phyloP scores from a whole-genome alignment of 768 basidiomycete species.

The Lentinus brumalis region DNA sequence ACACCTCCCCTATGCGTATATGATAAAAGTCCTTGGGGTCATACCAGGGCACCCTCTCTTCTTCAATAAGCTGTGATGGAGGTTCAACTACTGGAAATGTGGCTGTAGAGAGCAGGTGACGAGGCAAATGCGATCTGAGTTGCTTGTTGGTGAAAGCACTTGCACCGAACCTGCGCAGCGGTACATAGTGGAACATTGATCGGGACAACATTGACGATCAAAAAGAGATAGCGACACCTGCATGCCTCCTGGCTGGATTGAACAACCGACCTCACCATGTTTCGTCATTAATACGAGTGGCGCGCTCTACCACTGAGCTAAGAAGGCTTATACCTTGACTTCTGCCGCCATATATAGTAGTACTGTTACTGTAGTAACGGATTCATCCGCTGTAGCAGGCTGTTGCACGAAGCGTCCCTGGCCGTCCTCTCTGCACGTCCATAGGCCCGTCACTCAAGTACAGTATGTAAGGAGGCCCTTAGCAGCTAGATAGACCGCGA shows the following conservation, averaged over 20 bases:
- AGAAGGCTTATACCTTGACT: constrained; percentile 37
- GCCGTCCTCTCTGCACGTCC: too few species aligned
- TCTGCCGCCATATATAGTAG: too few species aligned
- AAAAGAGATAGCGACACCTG: background rate
- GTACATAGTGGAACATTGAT: too few species aligned
- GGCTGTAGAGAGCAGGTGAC: background rate
- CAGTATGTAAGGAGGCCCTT: too few species aligned
- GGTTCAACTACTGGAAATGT: background rate
- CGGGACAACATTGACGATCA: background rate
- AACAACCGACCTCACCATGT: constrained; percentile 42
- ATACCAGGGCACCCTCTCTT: constrained; percentile 31
- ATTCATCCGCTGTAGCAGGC: too few species aligned
- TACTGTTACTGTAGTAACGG: too few species aligned
- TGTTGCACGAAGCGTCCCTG: too few species aligned
- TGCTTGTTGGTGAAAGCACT: background rate
- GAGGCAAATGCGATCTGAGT: background rate
- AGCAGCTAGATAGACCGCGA: too few species aligned
- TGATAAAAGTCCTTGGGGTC: constrained; percentile 23
- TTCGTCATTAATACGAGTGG: constrained; percentile 47
- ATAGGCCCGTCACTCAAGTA: too few species aligned
- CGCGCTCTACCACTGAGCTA: constrained; percentile 66
- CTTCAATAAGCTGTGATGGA: constrained; percentile 22
- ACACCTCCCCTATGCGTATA: constrained; percentile 35
- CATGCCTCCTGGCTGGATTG: constrained; percentile 41
- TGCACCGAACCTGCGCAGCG: too few species aligned